These are phyloP conservation scores for Tylopilus sp. DNA, from an alignment of 768 basidiomycete genomes.

Conservation along the genomic window DNA sequence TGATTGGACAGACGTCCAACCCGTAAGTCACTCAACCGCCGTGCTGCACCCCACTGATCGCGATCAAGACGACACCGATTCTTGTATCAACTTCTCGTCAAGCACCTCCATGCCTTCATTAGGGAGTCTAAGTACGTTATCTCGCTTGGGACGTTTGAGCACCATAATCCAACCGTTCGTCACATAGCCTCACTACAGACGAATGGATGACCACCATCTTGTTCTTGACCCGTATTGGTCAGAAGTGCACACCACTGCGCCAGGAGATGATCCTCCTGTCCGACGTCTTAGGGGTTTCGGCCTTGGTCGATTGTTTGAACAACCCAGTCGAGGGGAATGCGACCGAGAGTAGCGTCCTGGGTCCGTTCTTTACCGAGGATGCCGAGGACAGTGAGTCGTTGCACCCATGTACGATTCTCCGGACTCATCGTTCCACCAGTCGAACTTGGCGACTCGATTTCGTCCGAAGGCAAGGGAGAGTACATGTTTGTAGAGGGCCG, in stretches of 20 bases:
- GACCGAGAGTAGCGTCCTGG: constrained; percentile 75
- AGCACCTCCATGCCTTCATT: constrained; percentile 72
- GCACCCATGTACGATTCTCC: background rate
- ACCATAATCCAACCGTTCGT: background rate
- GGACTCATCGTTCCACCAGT: constrained; percentile 38
- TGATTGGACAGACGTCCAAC: constrained; percentile 36
- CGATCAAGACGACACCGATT: constrained; percentile 40
- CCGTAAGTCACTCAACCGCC: constrained; percentile 31
- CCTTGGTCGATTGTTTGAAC: constrained; percentile 73
- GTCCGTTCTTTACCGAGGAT: constrained; percentile 81
- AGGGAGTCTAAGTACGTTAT: constrained; percentile 56
- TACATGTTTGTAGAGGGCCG: constrained; percentile 80
- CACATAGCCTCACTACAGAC: constrained; percentile 60
- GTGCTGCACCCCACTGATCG: background rate
- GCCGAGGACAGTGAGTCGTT: constrained; percentile 57
- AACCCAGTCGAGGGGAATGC: constrained; percentile 58
- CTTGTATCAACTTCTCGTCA: constrained; percentile 50
- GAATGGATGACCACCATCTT: constrained; percentile 83
- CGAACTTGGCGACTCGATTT: constrained; percentile 67
- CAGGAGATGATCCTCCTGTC: constrained; percentile 87
- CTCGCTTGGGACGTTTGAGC: background rate
- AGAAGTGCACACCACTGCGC: constrained; percentile 67
- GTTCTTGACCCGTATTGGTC: constrained; percentile 72
- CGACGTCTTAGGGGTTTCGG: constrained; percentile 74
- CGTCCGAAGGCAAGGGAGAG: constrained; percentile 84